Conservation (phyloP, 352 stramenopile genomes). For the Achlya hypogyna region DNA sequence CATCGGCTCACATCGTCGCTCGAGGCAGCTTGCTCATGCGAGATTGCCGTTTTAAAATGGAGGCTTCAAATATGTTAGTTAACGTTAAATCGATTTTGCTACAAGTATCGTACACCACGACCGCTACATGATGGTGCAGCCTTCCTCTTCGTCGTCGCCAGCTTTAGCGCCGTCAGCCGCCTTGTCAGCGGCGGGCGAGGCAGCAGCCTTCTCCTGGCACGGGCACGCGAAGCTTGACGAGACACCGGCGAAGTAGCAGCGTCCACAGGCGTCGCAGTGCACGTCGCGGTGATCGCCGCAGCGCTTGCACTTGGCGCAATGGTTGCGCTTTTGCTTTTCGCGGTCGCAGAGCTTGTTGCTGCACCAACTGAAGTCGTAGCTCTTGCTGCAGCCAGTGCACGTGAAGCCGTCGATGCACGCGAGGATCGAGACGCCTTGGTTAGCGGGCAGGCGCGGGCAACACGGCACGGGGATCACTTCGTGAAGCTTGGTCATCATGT, state of each 20-base stretch:
- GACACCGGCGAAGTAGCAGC: constrained; percentile 82
- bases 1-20: too few species aligned
- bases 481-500: constrained; percentile 70
- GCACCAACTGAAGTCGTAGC: constrained; percentile 78
- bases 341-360: constrained; percentile 68
- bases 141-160: constrained; percentile 56
- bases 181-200: constrained; percentile 22
- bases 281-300: constrained; percentile 82
- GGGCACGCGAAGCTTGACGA: constrained; percentile 60
- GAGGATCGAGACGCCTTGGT: constrained; percentile 47
- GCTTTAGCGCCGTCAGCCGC: constrained; percentile 37
- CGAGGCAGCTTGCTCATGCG: too few species aligned
- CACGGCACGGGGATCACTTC: constrained; percentile 58
- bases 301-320: constrained; percentile 79
- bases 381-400: constrained; percentile 32
- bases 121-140: constrained; percentile 73
- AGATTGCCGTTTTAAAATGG: too few species aligned
- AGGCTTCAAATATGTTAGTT: too few species aligned
- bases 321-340: constrained; percentile 64
- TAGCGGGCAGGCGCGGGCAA: constrained; percentile 21
- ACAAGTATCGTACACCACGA: not conserved
- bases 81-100: not conserved
- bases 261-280: constrained; percentile 70
- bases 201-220: constrained; percentile 39
- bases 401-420: constrained; percentile 66